Evolutionary conservation across 2,329 filamentous ascomycete genomes (phyloP), one percentile per base, ranked within the genome.

Genomic region (Aspergillus fumigatus): DNA sequence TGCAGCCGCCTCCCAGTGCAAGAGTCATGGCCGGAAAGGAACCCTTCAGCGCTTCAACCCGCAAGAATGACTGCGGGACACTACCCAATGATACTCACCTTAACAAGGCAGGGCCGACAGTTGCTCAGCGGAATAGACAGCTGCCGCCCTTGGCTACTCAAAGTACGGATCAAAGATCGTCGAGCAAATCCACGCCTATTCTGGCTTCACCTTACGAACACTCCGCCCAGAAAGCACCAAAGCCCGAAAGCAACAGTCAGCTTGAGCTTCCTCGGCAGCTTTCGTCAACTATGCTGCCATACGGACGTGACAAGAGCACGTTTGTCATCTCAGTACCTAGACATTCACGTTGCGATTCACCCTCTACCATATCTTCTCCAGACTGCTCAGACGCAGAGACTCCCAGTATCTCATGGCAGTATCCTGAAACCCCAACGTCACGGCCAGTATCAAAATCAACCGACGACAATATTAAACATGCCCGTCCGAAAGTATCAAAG

Each of bases 1-100:
- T 96, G 52, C 90, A 96, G 68, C 92, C 92, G 2, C 91, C 92
- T 1, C 92, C 92, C n/a, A 84, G 88, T 35, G 91, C 92, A 55
- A 92, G 88, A 71, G 81, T 96, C 58, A 97, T 97, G 92, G 89
- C 88, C 62, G 92, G 92, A 62, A 94, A 92, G 71, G 84, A 89
- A 52, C 66, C 64, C 4, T 66, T 66, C 32, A 62, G 59, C 50
- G 51, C 60, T 9, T 65, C 67, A 25, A 59, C 63, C 43, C 63
- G 59, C 40, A 63, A 62, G 43, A 67, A 61, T 53, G 57, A 59
- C 38, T 48, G 55, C 48, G 57, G 53, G 21, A 59, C 53, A 51
- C 43, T 50, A 49, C 59, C 60, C 45, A 54, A 54, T 48, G 55
- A 62, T 17, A 56, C 54, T 47, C 51, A 52, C 27, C 50, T 23